Conservation (phyloP, 306 rosid genomes). For the Citrullus mucosospermus region DNA sequence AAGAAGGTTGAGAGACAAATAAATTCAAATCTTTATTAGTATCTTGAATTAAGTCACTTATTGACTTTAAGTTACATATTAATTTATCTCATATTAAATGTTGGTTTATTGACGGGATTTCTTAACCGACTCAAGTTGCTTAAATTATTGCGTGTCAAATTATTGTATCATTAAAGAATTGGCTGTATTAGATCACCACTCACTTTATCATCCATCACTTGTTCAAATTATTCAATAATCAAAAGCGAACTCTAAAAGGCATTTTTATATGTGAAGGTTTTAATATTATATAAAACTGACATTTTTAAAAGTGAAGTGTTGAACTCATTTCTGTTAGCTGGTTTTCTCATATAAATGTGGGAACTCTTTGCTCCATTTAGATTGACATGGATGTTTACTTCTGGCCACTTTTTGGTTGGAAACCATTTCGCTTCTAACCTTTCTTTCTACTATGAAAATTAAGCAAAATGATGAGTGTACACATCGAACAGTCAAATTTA, state of each 20-base stretch:
- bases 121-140: background rate
- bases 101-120: background rate
- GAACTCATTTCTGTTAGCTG: background rate
- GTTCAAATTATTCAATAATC: background rate
- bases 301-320: background rate
- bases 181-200: background rate
- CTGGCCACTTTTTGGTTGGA: background rate
- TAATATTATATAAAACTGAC: background rate
- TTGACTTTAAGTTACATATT: background rate
- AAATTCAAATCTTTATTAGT: background rate
- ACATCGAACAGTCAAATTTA: background rate
- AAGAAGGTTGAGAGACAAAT: background rate
- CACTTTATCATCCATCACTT: background rate
- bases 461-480: background rate
- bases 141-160: background rate
- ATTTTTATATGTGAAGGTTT: background rate
- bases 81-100: background rate
- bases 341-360: background rate
- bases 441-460: background rate
- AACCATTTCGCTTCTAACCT: background rate
- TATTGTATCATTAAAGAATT: background rate
- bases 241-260: background rate
- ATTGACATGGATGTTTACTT: background rate
- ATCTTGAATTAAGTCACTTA: background rate
- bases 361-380: background rate